phyloP scores from a whole-genome alignment of 495 filamentous ascomycete species.

The Penicillium paradoxum region DNA sequence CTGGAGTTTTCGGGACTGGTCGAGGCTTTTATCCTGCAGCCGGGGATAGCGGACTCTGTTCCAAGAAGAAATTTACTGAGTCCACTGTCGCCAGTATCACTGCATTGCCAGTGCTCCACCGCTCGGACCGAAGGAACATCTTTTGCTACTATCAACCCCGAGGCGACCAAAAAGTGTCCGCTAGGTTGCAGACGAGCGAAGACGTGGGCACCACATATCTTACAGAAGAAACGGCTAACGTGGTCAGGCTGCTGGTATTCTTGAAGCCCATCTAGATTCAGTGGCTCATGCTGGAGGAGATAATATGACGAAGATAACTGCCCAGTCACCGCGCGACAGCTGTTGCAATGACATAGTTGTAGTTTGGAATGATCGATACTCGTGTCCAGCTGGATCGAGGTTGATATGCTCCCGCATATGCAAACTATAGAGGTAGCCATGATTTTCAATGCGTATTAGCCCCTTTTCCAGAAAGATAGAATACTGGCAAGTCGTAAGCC shows the following conservation, averaged over 20 bases:
- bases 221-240: constrained; percentile 60
- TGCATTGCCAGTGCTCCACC: constrained; percentile 43
- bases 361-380: constrained; percentile 24
- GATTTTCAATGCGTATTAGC: not conserved
- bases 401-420: constrained; percentile 48
- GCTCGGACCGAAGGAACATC: constrained; percentile 32
- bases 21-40: constrained; percentile 19
- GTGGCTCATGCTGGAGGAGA: constrained; percentile 30
- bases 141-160: constrained; percentile 33
- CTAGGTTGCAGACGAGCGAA: constrained; percentile 34
- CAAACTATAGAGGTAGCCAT: constrained; percentile 43
- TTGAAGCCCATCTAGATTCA: constrained; percentile 33
- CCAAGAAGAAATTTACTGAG: constrained; percentile 45
- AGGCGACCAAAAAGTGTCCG: constrained; percentile 41
- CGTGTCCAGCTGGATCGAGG: constrained; percentile 36
- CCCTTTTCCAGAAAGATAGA: not conserved
- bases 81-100: constrained; percentile 55
- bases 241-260: constrained; percentile 46
- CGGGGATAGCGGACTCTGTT: constrained; percentile 7
- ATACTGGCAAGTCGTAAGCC: not conserved
- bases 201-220: constrained; percentile 62
- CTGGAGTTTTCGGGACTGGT: constrained; percentile 14
- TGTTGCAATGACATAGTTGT: constrained; percentile 60
- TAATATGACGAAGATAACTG: constrained; percentile 53
- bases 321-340: constrained; percentile 57